These are phyloP conservation scores for Leucocoprinus sp. DNA, from an alignment of 768 basidiomycete genomes.

Conservation along the genomic window DNA sequence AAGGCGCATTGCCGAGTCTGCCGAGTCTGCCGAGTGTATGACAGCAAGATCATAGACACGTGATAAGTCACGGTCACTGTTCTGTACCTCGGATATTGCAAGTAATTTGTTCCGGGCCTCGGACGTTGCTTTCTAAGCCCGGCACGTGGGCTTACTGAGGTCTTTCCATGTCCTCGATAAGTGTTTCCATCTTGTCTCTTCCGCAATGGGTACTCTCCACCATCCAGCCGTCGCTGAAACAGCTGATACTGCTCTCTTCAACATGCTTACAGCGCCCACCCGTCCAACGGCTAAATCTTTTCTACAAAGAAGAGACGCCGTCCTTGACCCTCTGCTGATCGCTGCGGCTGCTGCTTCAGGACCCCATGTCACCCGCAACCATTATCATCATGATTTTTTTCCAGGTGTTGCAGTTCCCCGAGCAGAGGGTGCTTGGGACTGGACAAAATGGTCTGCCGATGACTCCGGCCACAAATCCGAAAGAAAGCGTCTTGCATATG, in stretches of 20 bases:
- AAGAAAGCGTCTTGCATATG: slow-evolving; percentile 48
- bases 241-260: slow-evolving; percentile 57
- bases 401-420: slow-evolving; percentile 47
- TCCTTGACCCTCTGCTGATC: slow-evolving; percentile 71
- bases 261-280: slow-evolving; percentile 52
- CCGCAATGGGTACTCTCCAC: slow-evolving; percentile 15
- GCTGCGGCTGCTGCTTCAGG: slow-evolving; percentile 70
- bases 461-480: slow-evolving; percentile 29
- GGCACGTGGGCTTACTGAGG: too few relatives aligned
- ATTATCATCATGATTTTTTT: slow-evolving; percentile 77
- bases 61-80: too few relatives aligned
- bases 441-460: slow-evolving; percentile 46
- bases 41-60: too few relatives aligned
- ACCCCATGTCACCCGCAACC: slow-evolving; percentile 76
- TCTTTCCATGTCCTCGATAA: too few relatives aligned
- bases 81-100: too few relatives aligned
- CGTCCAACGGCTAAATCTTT: slow-evolving; percentile 29
- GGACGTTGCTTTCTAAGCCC: too few relatives aligned
- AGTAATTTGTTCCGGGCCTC: too few relatives aligned
- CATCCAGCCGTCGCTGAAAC: slow-evolving; percentile 17
- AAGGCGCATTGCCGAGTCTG: too few relatives aligned
- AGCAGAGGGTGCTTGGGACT: slow-evolving; percentile 47
- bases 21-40: too few relatives aligned
- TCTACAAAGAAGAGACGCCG: slow-evolving; percentile 58
- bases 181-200: too few relatives aligned